Conservation (phyloP, 192 early-diverging fungal species). For the Gamsiella multidivaricata region DNA sequence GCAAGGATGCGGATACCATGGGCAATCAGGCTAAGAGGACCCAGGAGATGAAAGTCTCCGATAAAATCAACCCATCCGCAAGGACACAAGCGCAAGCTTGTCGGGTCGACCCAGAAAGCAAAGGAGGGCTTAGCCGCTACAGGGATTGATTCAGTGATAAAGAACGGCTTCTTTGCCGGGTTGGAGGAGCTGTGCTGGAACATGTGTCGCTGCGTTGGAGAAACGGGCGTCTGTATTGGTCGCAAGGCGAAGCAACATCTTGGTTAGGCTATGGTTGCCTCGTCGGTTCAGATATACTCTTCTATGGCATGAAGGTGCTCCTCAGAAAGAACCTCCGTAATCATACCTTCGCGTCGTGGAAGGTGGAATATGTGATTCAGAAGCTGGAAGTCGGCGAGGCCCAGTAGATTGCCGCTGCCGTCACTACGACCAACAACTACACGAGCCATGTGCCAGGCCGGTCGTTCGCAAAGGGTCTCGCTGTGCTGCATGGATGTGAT, state of each 20-base stretch:
- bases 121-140: not conserved
- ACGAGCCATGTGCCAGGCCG: too few relatives aligned
- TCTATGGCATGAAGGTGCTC: too few relatives aligned
- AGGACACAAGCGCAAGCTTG: not conserved
- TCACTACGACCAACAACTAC: too few relatives aligned
- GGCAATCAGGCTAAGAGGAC: not conserved
- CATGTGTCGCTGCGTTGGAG: not conserved
- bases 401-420: too few relatives aligned
- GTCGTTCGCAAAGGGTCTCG: too few relatives aligned
- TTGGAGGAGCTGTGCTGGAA: not conserved
- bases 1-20: not conserved
- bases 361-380: too few relatives aligned
- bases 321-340: too few relatives aligned
- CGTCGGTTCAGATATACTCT: not conserved
- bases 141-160: not conserved
- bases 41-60: not conserved
- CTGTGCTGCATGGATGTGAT: too few relatives aligned
- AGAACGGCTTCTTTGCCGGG: not conserved
- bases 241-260: not conserved
- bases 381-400: too few relatives aligned
- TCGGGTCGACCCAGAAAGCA: not conserved
- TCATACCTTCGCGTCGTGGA: too few relatives aligned
- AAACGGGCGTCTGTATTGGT: not conserved
- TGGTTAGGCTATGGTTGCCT: not conserved
- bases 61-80: not conserved